phyloP scores from a whole-genome alignment of 2,329 filamentous ascomycete genomes.

The Hypoxylon sp. region DNA sequence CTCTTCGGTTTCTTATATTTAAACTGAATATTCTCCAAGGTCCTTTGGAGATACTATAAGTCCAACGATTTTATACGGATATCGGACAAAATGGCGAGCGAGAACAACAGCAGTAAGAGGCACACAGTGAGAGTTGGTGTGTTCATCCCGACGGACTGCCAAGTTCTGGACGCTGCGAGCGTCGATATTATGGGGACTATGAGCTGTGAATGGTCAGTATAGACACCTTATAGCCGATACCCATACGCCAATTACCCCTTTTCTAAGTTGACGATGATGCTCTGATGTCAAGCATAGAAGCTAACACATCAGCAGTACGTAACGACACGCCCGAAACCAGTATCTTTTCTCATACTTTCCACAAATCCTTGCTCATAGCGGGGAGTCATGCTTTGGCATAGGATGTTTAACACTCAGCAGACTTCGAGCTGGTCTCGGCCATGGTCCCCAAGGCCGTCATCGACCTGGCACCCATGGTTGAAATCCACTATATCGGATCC shows the following conservation, averaged over 20 bases:
- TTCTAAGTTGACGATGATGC: background rate
- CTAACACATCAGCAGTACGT: constrained; percentile 33
- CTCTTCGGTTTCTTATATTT: background rate
- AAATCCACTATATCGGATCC: constrained; percentile 64
- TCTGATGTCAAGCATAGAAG: background rate
- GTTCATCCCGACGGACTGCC: constrained; percentile 63
- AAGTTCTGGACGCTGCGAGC: constrained; percentile 66
- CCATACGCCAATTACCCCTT: background rate
- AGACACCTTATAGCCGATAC: background rate
- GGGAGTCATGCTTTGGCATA: background rate
- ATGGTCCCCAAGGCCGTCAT: constrained; percentile 57
- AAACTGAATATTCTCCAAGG: background rate
- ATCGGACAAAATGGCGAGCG: constrained; percentile 33
- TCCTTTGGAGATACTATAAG: background rate
- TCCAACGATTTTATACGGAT: background rate
- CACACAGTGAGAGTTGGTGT: constrained; percentile 64
- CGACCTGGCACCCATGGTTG: constrained; percentile 60
- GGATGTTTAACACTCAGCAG: constrained; percentile 20
- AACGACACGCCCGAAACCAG: too few species aligned
- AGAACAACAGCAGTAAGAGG: constrained; percentile 27
- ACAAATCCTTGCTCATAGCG: background rate
- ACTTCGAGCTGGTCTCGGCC: constrained; percentile 51
- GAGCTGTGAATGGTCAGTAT: constrained; percentile 55
- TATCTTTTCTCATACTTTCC: background rate
- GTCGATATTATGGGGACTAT: constrained; percentile 66